These are phyloP conservation scores for Aurinia saxatilis DNA, from an alignment of 345 rosid species.

Conservation along the genomic window DNA sequence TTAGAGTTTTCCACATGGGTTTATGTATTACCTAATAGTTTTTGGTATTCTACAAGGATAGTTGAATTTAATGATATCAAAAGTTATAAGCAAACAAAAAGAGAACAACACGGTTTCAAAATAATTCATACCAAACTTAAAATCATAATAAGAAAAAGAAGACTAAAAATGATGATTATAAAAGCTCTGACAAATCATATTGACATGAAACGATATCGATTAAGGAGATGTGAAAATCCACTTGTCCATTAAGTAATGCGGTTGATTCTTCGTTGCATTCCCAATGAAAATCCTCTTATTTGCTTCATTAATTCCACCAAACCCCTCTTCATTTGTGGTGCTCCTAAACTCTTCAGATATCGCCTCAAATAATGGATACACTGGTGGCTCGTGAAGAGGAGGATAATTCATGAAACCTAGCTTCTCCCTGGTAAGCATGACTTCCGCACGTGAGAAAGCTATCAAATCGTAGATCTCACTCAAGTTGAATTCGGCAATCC, in stretches of 20 bases:
- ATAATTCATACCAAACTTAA: too few species aligned
- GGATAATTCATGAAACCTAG: neutral
- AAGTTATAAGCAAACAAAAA: too few species aligned
- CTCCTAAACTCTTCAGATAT: neutral
- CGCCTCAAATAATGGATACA: neutral
- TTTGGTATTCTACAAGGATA: too few species aligned
- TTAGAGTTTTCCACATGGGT: too few species aligned
- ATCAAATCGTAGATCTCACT: neutral
- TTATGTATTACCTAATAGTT: too few species aligned
- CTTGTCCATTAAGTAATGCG: slow-evolving; percentile 2
- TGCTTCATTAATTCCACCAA: neutral
- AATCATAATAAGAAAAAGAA: too few species aligned
- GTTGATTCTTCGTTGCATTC: neutral
- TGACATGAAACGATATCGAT: neutral
- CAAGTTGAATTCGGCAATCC: neutral
- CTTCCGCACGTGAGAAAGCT: neutral
- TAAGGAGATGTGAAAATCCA: neutral
- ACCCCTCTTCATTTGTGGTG: neutral
- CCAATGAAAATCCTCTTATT: neutral
- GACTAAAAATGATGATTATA: too few species aligned
- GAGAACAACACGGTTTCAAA: too few species aligned
- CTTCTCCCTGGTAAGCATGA: neutral
- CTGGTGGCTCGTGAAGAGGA: slow-evolving; percentile 1
- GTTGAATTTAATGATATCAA: too few species aligned
- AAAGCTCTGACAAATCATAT: too few species aligned